A percentile compares a stretch with the other conserved stretches of the same genome.
Evolutionary conservation across 2,329 filamentous ascomycete genomes (phyloP).

Genomic region (Lojkania enalia): DNA sequence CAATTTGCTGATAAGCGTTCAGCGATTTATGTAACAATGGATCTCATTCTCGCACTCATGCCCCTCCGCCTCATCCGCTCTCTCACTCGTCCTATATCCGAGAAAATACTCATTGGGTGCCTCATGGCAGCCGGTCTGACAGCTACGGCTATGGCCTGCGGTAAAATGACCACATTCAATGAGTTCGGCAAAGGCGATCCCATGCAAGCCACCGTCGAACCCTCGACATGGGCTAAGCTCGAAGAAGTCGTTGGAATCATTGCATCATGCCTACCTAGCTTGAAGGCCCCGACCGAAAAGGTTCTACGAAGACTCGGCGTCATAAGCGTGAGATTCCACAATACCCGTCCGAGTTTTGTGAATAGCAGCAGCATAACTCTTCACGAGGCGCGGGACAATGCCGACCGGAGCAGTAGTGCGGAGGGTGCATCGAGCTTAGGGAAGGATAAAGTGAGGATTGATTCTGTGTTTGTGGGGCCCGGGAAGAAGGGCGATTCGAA

Average conservation of each 20-base stretch:
- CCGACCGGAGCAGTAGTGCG: constrained; percentile 11
- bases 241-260: constrained; percentile 36
- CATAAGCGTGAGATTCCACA: constrained; percentile 20
- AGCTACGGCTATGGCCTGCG: constrained; percentile 23
- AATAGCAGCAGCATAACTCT: constrained; percentile 11
- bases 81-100: constrained; percentile 22
- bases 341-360: constrained; percentile 22
- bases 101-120: constrained; percentile 26
- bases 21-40: constrained; percentile 31
- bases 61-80: constrained; percentile 28
- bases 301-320: constrained; percentile 25
- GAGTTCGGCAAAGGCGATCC: constrained; percentile 27
- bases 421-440: constrained; percentile 6
- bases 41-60: constrained; percentile 30
- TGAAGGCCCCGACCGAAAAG: constrained; percentile 26
- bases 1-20: neutral
- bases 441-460: constrained; percentile 16
- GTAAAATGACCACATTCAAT: constrained; percentile 31
- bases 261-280: constrained; percentile 26
- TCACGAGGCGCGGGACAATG: constrained; percentile 6
- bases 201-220: constrained; percentile 28
- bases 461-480: constrained; percentile 19
- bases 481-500: constrained; percentile 11
- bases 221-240: constrained; percentile 29
- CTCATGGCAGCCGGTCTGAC: constrained; percentile 16